Percentiles rank a stretch among this genome's conserved stretches.
phyloP scores from a whole-genome alignment of 129 eudicot genomes.

The Centrapalus pauciflorus region DNA sequence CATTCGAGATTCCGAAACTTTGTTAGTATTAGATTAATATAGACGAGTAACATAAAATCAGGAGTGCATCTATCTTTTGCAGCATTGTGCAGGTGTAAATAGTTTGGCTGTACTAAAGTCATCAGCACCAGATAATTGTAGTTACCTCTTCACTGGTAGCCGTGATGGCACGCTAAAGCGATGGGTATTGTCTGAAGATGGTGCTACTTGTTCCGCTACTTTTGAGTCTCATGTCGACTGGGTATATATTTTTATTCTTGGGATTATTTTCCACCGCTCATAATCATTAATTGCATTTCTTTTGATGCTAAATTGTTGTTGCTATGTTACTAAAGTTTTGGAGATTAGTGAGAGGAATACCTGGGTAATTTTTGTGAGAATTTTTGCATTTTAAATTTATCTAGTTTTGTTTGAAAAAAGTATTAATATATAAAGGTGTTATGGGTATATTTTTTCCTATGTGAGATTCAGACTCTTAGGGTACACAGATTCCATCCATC shows the following conservation, averaged over 20 bases:
- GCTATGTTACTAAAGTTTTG: not conserved
- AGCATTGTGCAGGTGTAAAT: constrained; percentile 96
- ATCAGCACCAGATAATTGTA: constrained; percentile 40
- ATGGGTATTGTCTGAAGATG: constrained; percentile 74
- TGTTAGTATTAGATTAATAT: not conserved
- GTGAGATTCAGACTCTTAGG: not conserved
- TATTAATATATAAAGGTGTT: too few relatives aligned
- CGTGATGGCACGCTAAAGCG: constrained; percentile 96
- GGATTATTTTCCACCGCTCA: not conserved
- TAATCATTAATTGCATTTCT: not conserved
- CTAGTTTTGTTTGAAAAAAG: too few relatives aligned
- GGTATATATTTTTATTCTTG: constrained; percentile 41
- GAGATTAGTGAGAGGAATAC: not conserved
- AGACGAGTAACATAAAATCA: not conserved
- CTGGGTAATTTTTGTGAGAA: not conserved
- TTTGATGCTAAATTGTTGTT: not conserved
- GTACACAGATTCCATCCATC: not conserved
- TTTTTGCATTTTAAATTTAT: not conserved
- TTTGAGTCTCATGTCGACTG: constrained; percentile 98
- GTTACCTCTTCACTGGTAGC: constrained; percentile 82
- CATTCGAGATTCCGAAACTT: not conserved
- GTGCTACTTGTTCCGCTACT: constrained; percentile 78
- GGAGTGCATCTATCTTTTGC: constrained; percentile 22
- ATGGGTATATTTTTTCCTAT: too few relatives aligned
- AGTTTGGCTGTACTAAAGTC: constrained; percentile 81